Base-by-base conservation (phyloP, 768 basidiomycete species). In the Lactifluus echinatus region DNA sequence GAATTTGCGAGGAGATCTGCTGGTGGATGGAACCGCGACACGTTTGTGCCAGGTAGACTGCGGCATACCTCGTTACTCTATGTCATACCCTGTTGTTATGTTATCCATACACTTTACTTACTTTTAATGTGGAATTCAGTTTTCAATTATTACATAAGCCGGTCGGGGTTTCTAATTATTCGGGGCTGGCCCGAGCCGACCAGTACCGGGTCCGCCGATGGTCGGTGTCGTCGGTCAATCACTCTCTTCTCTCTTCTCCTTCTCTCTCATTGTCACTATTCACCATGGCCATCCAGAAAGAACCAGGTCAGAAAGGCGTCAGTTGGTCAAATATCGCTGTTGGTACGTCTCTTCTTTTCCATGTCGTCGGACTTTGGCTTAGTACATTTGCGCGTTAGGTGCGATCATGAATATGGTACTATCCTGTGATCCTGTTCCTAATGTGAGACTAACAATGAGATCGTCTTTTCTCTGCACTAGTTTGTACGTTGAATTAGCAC, bases 331-430 rank as follows among this genome's bases (percentile, higher is more conserved):
- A 93, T 75, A 93, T 94, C 74, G 92, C 90, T 63, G 86, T 95
- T 70, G 91, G 91, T 92, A 69, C 66, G 89, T 72, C 19, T 21
- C n/a, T 36, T 47, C 37, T 33, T 28, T 5, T 55, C n/a, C 19
- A n/a, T 8, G 31, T 26, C 31, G n/a, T 28, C 19, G 15, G 37
- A 26, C 31, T 17, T 12, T n/a, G 21, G 33, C 45, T 24, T 46
- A 23, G 52, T 40, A 15, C 12, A 31, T 10, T 1, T 12, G 8
- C 36, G 31, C 42, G 40, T 56, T 63, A 93, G 93, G 94, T 74
- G 94, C 76, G 59, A 92, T 96, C 68, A 97, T 98, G 95, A 97
- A 97, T 79, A 89, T 99, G 89, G 93, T 95, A 75, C 66, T 65
- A 69, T 57, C 50, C 62, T 63, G 44, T 44, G 60, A 53, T 54